Conservation (phyloP, 768 basidiomycete species). For the Boletus rufocinnamomeus region DNA sequence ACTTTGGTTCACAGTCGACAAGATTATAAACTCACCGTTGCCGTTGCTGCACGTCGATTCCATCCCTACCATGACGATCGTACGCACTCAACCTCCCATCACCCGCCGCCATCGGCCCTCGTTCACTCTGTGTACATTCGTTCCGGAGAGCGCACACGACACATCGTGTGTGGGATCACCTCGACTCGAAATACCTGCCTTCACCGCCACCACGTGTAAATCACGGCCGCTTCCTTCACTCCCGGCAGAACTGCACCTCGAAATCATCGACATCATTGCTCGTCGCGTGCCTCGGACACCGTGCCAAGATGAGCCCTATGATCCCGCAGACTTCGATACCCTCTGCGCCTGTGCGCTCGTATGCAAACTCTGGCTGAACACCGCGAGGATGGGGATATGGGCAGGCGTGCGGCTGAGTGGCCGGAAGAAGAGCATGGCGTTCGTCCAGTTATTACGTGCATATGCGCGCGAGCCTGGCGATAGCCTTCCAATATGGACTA, state of each 20-base stretch:
- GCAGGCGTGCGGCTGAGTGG: constrained; percentile 20
- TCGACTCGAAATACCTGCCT: background rate
- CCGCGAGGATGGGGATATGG: constrained; percentile 30
- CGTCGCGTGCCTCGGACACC: constrained; percentile 14
- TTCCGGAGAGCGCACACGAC: background rate
- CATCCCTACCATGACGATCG: constrained; percentile 16
- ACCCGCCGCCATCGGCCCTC: constrained; percentile 9
- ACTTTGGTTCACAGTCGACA: background rate
- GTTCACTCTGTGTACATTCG: background rate
- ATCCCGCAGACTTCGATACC: constrained; percentile 19
- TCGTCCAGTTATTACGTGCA: constrained; percentile 20
- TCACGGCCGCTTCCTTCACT: constrained; percentile 19
- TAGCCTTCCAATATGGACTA: constrained; percentile 39
- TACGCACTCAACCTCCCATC: constrained; percentile 9
- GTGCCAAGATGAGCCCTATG: constrained; percentile 13
- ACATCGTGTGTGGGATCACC: background rate
- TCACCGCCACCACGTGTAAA: constrained; percentile 7
- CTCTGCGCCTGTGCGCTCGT: constrained; percentile 33
- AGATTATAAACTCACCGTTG: constrained; percentile 16
- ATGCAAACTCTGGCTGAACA: constrained; percentile 33
- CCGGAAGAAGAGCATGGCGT: constrained; percentile 22
- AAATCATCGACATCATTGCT: constrained; percentile 31
- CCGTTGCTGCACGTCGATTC: background rate
- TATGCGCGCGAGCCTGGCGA: constrained; percentile 19
- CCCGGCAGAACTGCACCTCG: constrained; percentile 34